Percentiles rank a stretch among this genome's conserved stretches.
These are phyloP conservation scores for Theobroma grandiflorum DNA, from an alignment of 441 rosid species.

Conservation along the genomic window DNA sequence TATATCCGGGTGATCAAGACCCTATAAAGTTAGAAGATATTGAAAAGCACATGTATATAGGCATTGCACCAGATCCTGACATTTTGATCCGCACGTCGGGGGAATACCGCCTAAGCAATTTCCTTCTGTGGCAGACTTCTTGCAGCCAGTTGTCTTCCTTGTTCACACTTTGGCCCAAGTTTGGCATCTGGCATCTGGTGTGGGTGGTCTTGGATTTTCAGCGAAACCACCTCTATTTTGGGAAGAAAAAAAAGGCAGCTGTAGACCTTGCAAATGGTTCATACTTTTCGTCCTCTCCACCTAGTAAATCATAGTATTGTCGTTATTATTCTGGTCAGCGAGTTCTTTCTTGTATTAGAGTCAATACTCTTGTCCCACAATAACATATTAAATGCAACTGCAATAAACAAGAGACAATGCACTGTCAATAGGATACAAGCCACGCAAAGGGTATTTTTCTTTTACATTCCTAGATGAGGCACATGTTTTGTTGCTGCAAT, in stretches of 20 bases:
- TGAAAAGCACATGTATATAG: conserved; percentile 39
- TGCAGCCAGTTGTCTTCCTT: conserved; percentile 32
- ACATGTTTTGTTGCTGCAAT: too few species aligned
- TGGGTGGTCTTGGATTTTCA: conserved; percentile 38
- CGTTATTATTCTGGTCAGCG: too few species aligned
- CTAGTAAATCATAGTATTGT: too few species aligned
- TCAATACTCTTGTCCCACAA: too few species aligned
- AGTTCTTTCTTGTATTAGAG: too few species aligned
- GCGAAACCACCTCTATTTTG: conserved; percentile 30
- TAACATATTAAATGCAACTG: too few species aligned
- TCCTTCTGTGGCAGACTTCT: conserved; percentile 41
- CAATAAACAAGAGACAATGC: too few species aligned
- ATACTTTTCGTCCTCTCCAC: background rate
- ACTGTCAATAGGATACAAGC: too few species aligned
- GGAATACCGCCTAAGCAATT: conserved; percentile 43
- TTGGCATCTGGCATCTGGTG: conserved; percentile 38
- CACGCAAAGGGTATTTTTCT: too few species aligned
- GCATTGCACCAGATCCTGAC: conserved; percentile 43
- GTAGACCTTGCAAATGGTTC: background rate
- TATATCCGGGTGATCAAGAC: background rate
- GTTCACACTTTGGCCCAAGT: conserved; percentile 41
- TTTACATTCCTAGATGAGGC: too few species aligned
- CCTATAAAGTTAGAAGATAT: conserved; percentile 3
- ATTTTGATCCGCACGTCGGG: conserved; percentile 41
- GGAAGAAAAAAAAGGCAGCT: conserved; percentile 36